Conservation (phyloP, 208 protist species). For the Trypanosoma caninum region DNA sequence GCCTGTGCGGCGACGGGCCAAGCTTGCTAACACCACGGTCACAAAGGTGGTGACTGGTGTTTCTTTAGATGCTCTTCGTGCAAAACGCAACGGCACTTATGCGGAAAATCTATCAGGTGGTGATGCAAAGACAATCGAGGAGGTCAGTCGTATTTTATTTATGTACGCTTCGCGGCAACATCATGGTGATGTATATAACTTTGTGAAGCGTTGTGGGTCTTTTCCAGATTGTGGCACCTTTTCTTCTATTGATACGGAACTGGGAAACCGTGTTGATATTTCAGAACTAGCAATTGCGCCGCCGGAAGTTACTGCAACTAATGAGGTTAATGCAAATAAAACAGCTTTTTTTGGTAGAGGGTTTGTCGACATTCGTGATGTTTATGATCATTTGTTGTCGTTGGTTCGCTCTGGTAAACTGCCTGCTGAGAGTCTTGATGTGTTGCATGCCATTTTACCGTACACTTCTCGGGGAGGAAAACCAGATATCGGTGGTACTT, state of each 20-base stretch:
- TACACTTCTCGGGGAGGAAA: conserved; percentile 7
- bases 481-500: not conserved
- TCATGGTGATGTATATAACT: not conserved
- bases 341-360: not conserved
- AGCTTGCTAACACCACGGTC: conserved; percentile 24
- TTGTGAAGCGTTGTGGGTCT: not conserved
- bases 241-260: not conserved
- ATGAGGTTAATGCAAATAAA: not conserved
- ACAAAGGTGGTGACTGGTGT: conserved; percentile 29
- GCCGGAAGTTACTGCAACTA: not conserved
- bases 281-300: not conserved
- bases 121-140: conserved; percentile 22
- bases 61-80: conserved; percentile 24
- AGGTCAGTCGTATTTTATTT: conserved; percentile 29
- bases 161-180: conserved; percentile 20
- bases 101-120: not conserved
- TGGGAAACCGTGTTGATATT: not conserved
- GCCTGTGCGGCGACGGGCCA: conserved; percentile 19
- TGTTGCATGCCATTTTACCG: conserved; percentile 20
- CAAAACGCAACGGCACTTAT: conserved; percentile 24
- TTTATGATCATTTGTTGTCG: conserved; percentile 10
- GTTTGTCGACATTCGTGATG: not conserved
- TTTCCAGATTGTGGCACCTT: not conserved
- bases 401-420: conserved; percentile 17
- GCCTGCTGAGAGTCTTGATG: conserved; percentile 19